Conservation (phyloP, 2,329 filamentous ascomycete genomes). For the Aspergillus sp. region DNA sequence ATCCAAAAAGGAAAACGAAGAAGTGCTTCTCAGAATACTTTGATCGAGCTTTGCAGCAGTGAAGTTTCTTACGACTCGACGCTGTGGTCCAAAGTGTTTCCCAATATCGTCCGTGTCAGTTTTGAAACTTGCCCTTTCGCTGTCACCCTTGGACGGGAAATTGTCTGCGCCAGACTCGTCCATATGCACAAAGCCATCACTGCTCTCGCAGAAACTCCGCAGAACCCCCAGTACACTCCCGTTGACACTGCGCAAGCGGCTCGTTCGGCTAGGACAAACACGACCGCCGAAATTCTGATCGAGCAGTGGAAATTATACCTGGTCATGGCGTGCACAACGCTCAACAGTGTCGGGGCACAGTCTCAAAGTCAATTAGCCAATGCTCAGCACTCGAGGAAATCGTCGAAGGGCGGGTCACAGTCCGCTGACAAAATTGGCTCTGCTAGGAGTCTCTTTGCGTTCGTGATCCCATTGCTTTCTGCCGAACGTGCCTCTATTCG, state of each 20-base stretch:
- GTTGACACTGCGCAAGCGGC: slow-evolving; percentile 36
- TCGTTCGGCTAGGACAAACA: slow-evolving; percentile 52
- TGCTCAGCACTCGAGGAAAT: slow-evolving; percentile 76
- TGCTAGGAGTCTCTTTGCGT: slow-evolving; percentile 84
- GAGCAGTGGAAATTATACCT: slow-evolving; percentile 99
- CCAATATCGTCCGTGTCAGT: slow-evolving; percentile 86
- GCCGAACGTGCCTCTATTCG: slow-evolving; percentile 77
- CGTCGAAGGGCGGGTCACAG: slow-evolving; percentile 63
- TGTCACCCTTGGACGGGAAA: slow-evolving; percentile 83
- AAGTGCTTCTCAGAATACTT: slow-evolving; percentile 76
- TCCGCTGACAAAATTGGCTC: slow-evolving; percentile 79
- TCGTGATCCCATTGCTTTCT: slow-evolving; percentile 82
- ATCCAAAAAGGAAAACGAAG: slow-evolving; percentile 86
- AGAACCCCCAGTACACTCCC: slow-evolving; percentile 47
- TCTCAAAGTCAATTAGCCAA: slow-evolving; percentile 59
- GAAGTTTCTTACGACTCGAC: slow-evolving; percentile 93
- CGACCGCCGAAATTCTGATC: slow-evolving; percentile 80
- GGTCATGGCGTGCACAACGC: slow-evolving; percentile 93
- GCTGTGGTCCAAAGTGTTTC: slow-evolving; percentile 97
- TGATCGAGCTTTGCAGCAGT: slow-evolving; percentile 93
- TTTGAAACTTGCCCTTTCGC: slow-evolving; percentile 90
- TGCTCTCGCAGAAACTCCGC: slow-evolving; percentile 70
- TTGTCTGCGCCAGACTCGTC: slow-evolving; percentile 86
- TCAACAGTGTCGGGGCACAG: slow-evolving; percentile 75
- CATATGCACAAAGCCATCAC: slow-evolving; percentile 90